Conservation (phyloP, 129 eudicot genomes). For the Scalesia atractyloides region DNA sequence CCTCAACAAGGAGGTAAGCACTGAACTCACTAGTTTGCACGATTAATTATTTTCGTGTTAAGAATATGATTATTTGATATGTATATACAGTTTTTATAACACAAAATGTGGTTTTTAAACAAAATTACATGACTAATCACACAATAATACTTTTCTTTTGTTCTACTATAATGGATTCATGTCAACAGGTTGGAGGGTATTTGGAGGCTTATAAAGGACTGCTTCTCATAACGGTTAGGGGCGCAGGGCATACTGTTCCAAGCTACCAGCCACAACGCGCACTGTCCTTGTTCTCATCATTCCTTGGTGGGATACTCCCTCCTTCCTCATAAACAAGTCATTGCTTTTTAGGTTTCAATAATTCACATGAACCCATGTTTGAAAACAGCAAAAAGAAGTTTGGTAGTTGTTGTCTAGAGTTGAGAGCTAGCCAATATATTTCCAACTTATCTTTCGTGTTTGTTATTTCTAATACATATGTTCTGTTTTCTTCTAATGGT, state of each 20-base stretch:
- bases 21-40: not conserved
- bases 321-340: constrained; percentile 14
- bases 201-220: constrained; percentile 45
- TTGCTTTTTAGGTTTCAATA: not conserved
- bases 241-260: constrained; percentile 49
- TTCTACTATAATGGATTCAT: not conserved
- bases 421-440: not conserved
- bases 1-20: constrained; percentile 36
- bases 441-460: not conserved
- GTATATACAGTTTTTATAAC: too few species aligned
- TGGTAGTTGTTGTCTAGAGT: not conserved
- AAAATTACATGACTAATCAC: not conserved
- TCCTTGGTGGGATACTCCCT: constrained; percentile 46
- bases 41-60: too few species aligned
- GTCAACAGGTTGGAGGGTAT: constrained; percentile 52
- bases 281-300: constrained; percentile 37
- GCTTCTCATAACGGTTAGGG: constrained; percentile 41
- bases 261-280: constrained; percentile 46
- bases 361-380: not conserved
- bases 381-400: not conserved
- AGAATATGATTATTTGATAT: too few species aligned
- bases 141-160: not conserved
- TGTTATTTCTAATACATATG: not conserved
- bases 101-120: too few species aligned
- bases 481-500: too few species aligned